Percentiles rank a stretch among this genome's conserved stretches.
These are phyloP conservation scores for Persicaria maculosa DNA, from an alignment of 148 eudicot genomes.

Conservation along the genomic window DNA sequence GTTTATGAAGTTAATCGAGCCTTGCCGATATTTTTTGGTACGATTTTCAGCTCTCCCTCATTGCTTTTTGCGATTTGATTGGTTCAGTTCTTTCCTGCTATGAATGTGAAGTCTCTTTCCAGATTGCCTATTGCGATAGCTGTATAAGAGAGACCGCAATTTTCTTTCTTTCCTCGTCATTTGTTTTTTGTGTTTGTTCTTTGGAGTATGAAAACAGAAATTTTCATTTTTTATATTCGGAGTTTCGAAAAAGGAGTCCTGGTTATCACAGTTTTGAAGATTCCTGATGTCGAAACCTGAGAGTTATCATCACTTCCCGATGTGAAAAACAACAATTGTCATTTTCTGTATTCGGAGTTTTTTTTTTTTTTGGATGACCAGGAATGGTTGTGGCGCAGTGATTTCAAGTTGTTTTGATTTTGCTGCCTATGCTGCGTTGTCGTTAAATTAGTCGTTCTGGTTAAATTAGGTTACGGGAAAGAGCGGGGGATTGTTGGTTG, in stretches of 20 bases:
- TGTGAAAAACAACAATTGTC: neutral
- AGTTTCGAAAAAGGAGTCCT: conserved; percentile 1
- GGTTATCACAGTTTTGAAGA: neutral
- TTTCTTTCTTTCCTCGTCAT: neutral
- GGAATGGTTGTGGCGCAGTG: neutral
- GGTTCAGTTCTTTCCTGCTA: conserved; percentile 12
- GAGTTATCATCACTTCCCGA: neutral
- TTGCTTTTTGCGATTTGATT: neutral
- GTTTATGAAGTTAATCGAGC: conserved; percentile 63
- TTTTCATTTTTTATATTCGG: neutral
- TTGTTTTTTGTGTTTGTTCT: neutral
- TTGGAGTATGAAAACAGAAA: neutral
- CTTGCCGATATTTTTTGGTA: conserved; percentile 27
- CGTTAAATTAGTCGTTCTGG: neutral
- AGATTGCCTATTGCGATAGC: neutral
- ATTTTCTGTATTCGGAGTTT: neutral
- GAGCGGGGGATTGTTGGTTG: neutral
- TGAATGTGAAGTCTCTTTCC: conserved; percentile 2
- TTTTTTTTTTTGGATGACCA: neutral
- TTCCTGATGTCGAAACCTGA: neutral
- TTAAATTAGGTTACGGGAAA: neutral
- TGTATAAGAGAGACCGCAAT: neutral
- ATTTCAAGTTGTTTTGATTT: neutral
- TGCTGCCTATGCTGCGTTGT: neutral
- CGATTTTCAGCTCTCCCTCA: neutral